A percentile compares a stretch with the other conserved stretches of the same genome.
Conservation (phyloP, 805 yeast species). For the Metschnikowia lachancei region DNA sequence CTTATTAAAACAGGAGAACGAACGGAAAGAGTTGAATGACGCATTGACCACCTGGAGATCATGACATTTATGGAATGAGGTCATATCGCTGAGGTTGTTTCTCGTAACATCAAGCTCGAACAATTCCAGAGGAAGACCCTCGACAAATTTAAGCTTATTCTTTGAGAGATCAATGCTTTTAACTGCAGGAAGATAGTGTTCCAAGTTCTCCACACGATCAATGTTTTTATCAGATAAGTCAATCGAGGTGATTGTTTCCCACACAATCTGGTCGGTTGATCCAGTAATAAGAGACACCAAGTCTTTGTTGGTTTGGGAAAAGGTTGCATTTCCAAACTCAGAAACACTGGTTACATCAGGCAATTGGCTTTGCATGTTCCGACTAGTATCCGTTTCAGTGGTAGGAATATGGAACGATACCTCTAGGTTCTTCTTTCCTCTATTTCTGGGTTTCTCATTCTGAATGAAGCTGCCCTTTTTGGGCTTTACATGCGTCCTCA, state of each 20-base stretch:
- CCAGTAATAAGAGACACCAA: constrained; percentile 46
- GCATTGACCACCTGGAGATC: constrained; percentile 45
- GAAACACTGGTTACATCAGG: constrained; percentile 43
- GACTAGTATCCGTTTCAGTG: constrained; percentile 16
- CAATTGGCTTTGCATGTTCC: constrained; percentile 5
- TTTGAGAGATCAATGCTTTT: constrained; percentile 37
- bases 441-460: background rate
- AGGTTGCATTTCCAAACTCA: constrained; percentile 44
- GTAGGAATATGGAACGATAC: constrained; percentile 42
- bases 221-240: constrained; percentile 33
- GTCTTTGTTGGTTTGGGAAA: constrained; percentile 44
- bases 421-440: constrained; percentile 23
- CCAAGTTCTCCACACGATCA: constrained; percentile 43
- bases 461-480: background rate
- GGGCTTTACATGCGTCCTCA: background rate
- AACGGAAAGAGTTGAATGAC: constrained; percentile 35
- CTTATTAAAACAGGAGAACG: constrained; percentile 33
- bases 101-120: constrained; percentile 38
- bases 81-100: constrained; percentile 40
- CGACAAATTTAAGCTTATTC: constrained; percentile 42
- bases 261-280: constrained; percentile 34
- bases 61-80: constrained; percentile 39
- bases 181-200: constrained; percentile 45
- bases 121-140: constrained; percentile 44
- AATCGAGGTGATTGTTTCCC: constrained; percentile 43